Evolutionary conservation across 2,329 filamentous ascomycete genomes (phyloP).

Genomic region (Polychaeton citri): DNA sequence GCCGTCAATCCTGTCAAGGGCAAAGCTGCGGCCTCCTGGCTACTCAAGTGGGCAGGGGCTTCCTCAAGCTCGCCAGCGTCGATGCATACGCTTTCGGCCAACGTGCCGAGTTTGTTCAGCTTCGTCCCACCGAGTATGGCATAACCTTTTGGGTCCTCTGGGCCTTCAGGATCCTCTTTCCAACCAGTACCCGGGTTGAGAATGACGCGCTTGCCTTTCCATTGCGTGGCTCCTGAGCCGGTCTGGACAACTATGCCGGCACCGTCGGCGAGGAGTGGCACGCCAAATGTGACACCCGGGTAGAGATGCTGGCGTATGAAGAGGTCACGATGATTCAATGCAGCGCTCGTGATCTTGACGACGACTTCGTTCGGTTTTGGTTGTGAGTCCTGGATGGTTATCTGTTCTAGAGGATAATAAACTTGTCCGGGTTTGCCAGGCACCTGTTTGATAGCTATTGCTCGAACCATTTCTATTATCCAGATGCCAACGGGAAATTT

Average conservation of each 20-base stretch:
- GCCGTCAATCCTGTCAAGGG: conserved; percentile 77
- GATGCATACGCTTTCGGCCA: conserved; percentile 60
- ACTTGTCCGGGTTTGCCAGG: conserved; percentile 79
- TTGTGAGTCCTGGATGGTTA: conserved; percentile 48
- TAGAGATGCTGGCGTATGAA: conserved; percentile 91
- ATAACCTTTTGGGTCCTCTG: conserved; percentile 50
- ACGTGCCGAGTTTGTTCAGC: conserved; percentile 52
- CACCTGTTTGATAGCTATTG: conserved; percentile 52
- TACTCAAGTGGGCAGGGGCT: conserved; percentile 57
- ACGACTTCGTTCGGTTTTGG: conserved; percentile 50
- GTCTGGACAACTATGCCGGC: conserved; percentile 57
- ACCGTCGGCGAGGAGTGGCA: conserved; percentile 72
- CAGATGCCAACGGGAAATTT: too few relatives aligned
- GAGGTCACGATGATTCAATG: conserved; percentile 89
- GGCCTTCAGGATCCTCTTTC: conserved; percentile 56
- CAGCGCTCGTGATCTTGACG: conserved; percentile 61
- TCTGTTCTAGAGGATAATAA: conserved; percentile 53
- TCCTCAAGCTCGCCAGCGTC: conserved; percentile 60
- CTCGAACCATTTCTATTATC: conserved; percentile 30
- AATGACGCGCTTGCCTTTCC: conserved; percentile 58
- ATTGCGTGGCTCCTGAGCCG: conserved; percentile 43
- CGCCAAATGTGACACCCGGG: conserved; percentile 66
- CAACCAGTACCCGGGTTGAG: conserved; percentile 69
- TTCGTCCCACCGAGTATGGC: conserved; percentile 58
- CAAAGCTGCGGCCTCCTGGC: conserved; percentile 67